Conservation (phyloP, 2,329 filamentous ascomycete species). For the Calonectria honghensis region DNA sequence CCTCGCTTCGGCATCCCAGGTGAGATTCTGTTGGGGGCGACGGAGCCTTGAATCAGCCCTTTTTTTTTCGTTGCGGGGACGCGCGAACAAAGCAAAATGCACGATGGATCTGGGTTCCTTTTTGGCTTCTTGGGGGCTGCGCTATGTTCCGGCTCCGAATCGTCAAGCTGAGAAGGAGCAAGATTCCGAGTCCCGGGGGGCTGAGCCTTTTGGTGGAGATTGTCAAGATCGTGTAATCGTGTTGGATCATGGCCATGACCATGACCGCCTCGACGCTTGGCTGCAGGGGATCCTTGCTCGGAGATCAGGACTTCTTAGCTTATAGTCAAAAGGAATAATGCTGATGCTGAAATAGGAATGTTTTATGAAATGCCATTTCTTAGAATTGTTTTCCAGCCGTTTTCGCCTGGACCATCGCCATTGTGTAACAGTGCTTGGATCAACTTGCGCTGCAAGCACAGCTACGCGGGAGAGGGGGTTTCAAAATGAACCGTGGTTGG, state of each 20-base stretch:
- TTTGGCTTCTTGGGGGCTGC: slow-evolving; percentile 17
- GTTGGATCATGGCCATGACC: not conserved
- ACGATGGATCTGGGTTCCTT: slow-evolving; percentile 10
- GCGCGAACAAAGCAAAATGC: not conserved
- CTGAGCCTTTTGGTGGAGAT: slow-evolving; percentile 20
- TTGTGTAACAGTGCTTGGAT: too few species aligned
- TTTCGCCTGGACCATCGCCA: not conserved
- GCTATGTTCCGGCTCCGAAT: not conserved
- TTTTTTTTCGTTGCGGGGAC: not conserved
- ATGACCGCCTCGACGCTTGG: not conserved
- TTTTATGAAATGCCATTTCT: not conserved
- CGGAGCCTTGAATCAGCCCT: not conserved
- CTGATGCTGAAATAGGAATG: not conserved
- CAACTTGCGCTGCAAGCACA: too few species aligned
- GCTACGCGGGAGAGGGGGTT: not conserved
- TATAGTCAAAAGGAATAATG: not conserved
- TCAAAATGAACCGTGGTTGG: not conserved
- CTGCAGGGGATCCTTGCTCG: not conserved
- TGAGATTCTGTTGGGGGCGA: slow-evolving; percentile 23
- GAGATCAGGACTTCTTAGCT: not conserved
- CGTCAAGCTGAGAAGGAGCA: not conserved
- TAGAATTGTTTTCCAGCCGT: not conserved
- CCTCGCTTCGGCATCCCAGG: not conserved
- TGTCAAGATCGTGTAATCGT: slow-evolving; percentile 6
- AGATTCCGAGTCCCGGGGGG: slow-evolving; percentile 17